phyloP scores from a whole-genome alignment of 352 stramenopile genomes.

The Aphanomyces cochlioides region DNA sequence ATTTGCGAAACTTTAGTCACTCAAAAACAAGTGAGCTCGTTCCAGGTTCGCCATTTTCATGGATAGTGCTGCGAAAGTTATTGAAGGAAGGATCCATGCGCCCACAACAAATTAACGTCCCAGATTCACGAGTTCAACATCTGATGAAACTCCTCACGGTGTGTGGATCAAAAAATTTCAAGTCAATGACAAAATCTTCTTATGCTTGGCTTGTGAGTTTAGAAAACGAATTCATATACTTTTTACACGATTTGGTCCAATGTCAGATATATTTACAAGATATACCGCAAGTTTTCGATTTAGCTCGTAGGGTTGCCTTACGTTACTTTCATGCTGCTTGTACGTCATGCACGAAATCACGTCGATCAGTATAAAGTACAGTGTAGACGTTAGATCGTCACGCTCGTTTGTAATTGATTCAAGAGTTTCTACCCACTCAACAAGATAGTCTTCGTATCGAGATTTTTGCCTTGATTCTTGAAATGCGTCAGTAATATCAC shows the following conservation, averaged over 20 bases:
- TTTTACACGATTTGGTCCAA: slow-evolving; percentile 28
- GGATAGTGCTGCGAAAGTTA: slow-evolving; percentile 28
- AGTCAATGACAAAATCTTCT: neutral
- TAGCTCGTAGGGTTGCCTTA: neutral
- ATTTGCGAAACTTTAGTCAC: slow-evolving; percentile 19
- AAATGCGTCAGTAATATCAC: too few species aligned
- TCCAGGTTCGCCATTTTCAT: slow-evolving; percentile 21
- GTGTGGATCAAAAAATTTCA: slow-evolving; percentile 2
- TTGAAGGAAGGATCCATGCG: neutral
- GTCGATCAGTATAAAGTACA: slow-evolving; percentile 28
- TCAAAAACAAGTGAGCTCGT: neutral
- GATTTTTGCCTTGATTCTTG: too few species aligned
- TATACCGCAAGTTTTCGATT: neutral
- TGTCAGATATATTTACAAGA: neutral
- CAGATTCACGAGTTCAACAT: neutral
- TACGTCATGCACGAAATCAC: slow-evolving; percentile 27
- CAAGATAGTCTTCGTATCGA: neutral
- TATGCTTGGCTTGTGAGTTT: slow-evolving; percentile 11
- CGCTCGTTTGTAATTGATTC: slow-evolving; percentile 15
- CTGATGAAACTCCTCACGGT: slow-evolving; percentile 4
- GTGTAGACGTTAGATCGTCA: slow-evolving; percentile 25
- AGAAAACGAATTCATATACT: slow-evolving; percentile 23
- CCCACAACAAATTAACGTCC: neutral
- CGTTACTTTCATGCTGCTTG: slow-evolving; percentile 24
- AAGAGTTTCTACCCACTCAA: slow-evolving; percentile 29